Evolutionary conservation across 1,139 yeast genomes (phyloP).

Genomic region (Nakaseomyces nivariensis): DNA sequence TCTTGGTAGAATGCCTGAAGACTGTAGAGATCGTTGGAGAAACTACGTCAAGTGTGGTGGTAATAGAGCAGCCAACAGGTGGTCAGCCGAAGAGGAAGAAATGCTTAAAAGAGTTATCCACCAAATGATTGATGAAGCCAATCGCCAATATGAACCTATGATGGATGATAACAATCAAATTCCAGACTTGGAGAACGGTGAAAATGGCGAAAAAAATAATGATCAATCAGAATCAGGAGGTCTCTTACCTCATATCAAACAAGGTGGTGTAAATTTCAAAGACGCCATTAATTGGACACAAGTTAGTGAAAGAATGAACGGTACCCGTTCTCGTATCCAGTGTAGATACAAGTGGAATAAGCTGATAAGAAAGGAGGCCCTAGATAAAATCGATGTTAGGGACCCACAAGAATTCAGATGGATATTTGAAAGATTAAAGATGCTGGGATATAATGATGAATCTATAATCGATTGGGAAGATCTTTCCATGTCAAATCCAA

Average conservation of each 20-base stretch:
- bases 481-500: conserved; percentile 38
- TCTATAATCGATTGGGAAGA: conserved; percentile 60
- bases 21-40: conserved; percentile 93
- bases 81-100: conserved; percentile 69
- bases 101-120: conserved; percentile 48
- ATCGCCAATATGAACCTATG: conserved; percentile 3
- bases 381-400: conserved; percentile 41
- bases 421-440: conserved; percentile 44
- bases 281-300: conserved; percentile 75
- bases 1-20: conserved; percentile 93
- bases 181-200: conserved; percentile 5
- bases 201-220: conserved; percentile 7
- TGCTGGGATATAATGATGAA: conserved; percentile 37
- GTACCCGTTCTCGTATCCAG: conserved; percentile 79
- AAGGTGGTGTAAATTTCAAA: conserved; percentile 15
- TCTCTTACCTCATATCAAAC: not conserved
- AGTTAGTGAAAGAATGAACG: conserved; percentile 83
- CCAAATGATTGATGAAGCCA: conserved; percentile 28
- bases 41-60: conserved; percentile 87
- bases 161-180: conserved; percentile 2
- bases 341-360: conserved; percentile 94
- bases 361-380: conserved; percentile 51
- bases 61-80: conserved; percentile 61
- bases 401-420: conserved; percentile 44
- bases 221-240: not conserved